Conservation (phyloP, 768 basidiomycete genomes). For the Butyriboletus loyo region DNA sequence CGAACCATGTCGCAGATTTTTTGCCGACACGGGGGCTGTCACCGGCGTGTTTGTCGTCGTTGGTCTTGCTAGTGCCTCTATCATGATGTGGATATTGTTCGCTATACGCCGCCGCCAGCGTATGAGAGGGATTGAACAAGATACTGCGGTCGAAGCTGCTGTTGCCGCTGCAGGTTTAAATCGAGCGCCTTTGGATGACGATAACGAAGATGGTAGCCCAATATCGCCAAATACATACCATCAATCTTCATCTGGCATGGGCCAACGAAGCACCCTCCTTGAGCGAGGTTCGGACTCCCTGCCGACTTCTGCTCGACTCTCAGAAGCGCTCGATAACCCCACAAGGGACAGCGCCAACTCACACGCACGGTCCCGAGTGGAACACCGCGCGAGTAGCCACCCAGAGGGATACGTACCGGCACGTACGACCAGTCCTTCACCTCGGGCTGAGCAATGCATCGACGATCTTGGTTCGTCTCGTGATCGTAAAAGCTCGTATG, state of each 20-base stretch:
- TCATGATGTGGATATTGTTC: slow-evolving; percentile 67
- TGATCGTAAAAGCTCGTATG: slow-evolving; percentile 32
- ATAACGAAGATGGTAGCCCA: slow-evolving; percentile 44
- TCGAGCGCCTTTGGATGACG: slow-evolving; percentile 65
- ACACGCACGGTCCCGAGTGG: slow-evolving; percentile 42
- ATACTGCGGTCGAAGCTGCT: slow-evolving; percentile 67
- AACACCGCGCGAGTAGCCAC: slow-evolving; percentile 10
- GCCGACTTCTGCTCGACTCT: slow-evolving; percentile 34
- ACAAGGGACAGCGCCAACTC: slow-evolving; percentile 43
- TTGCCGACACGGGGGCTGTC: slow-evolving; percentile 84
- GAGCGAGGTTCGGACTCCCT: slow-evolving; percentile 16
- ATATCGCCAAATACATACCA: slow-evolving; percentile 16
- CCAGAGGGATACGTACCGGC: slow-evolving; percentile 45
- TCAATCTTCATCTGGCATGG: slow-evolving; percentile 36
- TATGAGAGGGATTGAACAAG: slow-evolving; percentile 60
- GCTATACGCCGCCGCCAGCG: slow-evolving; percentile 64
- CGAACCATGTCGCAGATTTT: slow-evolving; percentile 58
- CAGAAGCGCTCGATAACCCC: slow-evolving; percentile 25
- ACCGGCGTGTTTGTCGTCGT: slow-evolving; percentile 90
- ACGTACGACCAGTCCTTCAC: slow-evolving; percentile 47
- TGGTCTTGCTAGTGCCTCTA: slow-evolving; percentile 72
- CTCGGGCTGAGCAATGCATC: slow-evolving; percentile 21
- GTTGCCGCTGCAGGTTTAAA: slow-evolving; percentile 69
- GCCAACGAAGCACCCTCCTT: slow-evolving; percentile 34
- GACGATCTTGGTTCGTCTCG: slow-evolving; percentile 28